Evolutionary conservation across 768 basidiomycete genomes (phyloP).

Genomic region (Phylloporus sp.): DNA sequence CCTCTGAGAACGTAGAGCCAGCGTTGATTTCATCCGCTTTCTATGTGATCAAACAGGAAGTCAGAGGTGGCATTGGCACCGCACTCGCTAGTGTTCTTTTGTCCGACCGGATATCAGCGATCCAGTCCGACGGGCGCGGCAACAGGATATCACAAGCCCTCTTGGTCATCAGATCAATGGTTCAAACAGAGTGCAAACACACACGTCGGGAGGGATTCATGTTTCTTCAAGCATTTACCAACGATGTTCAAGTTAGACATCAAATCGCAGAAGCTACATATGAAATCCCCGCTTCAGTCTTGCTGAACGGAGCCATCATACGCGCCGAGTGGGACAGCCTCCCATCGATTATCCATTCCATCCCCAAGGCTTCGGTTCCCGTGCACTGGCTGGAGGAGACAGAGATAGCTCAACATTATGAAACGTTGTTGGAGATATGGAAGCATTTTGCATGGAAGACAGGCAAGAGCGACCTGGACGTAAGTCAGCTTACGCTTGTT

Average conservation of each 20-base stretch:
- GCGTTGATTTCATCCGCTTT: slow-evolving; percentile 35
- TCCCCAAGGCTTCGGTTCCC: slow-evolving; percentile 21
- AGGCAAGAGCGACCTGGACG: slow-evolving; percentile 19
- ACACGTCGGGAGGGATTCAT: slow-evolving; percentile 31
- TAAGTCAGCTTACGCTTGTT: slow-evolving; percentile 15
- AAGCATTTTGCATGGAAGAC: slow-evolving; percentile 20
- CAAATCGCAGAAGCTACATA: slow-evolving; percentile 4
- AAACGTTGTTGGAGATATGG: slow-evolving; percentile 38
- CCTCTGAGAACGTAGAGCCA: slow-evolving; percentile 16
- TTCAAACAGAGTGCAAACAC: slow-evolving; percentile 19
- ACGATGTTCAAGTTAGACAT: slow-evolving; percentile 11
- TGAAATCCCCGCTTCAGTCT: slow-evolving; percentile 26
- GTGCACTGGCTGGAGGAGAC: slow-evolving; percentile 34
- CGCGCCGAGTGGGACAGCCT: slow-evolving; percentile 25
- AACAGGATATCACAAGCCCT: slow-evolving; percentile 34
- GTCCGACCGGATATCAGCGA: not conserved
- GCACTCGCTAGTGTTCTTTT: slow-evolving; percentile 40
- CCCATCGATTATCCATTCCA: slow-evolving; percentile 22
- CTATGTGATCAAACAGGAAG: slow-evolving; percentile 42
- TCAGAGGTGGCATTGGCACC: slow-evolving; percentile 40
- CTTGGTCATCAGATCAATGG: slow-evolving; percentile 37
- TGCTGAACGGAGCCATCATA: slow-evolving; percentile 46
- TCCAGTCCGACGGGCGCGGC: slow-evolving; percentile 7
- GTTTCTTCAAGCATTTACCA: slow-evolving; percentile 36
- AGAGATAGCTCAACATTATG: slow-evolving; percentile 39